Evolutionary conservation across 139 green algal genomes (phyloP), one percentile per base, ranked within the genome.

Genomic region (Asterochloris sp.): DNA sequence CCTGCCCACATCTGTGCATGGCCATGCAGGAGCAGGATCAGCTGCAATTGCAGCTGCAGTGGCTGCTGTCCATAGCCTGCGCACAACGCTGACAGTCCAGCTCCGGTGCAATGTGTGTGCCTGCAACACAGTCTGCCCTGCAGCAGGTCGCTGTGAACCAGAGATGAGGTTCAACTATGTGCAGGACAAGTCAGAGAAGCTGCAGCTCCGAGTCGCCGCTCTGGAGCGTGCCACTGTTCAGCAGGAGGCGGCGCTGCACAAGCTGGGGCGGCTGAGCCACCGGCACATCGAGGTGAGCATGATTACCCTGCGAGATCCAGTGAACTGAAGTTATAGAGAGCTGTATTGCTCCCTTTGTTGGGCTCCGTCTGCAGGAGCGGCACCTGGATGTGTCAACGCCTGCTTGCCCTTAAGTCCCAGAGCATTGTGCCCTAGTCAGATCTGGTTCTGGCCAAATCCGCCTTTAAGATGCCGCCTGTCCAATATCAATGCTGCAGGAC

Each of bases 281-380:
- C 78, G 78, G 0, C 78, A 76, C 67, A 69, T 83, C 38, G 66
- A 76, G 67, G 78, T 16, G 23, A 77, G 67, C 78, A 73, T 76
- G 21, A 77, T 23, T 4, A 71, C 21, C 66, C 17, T 26, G 66
- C 38, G 38, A 54, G 38, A 2, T 54, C 38, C 38, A 10, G 38
- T 54, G 38, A 54, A 54, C 6, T 6, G 6, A 6, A 54, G 38
- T 54, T 6, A 54, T 10, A 2, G 6, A 10, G 4, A 54, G 38
- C 4, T 54, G 38, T 54, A 6, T 54, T 54, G 38, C 38, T 54
- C 38, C 38, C 38, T 54, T 54, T 54, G 38, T 6, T 54, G 38
- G 38, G 38, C 38, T 54, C 38, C 38, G 4, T 54, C 6, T 54
- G 38, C 2, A 2, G 38, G 38, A 6, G 38, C 6, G 38, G 38